A percentile compares a stretch with the other conserved stretches of the same genome.
Conservation (phyloP, 2,329 filamentous ascomycete species). For the Diaporthe batatas region DNA sequence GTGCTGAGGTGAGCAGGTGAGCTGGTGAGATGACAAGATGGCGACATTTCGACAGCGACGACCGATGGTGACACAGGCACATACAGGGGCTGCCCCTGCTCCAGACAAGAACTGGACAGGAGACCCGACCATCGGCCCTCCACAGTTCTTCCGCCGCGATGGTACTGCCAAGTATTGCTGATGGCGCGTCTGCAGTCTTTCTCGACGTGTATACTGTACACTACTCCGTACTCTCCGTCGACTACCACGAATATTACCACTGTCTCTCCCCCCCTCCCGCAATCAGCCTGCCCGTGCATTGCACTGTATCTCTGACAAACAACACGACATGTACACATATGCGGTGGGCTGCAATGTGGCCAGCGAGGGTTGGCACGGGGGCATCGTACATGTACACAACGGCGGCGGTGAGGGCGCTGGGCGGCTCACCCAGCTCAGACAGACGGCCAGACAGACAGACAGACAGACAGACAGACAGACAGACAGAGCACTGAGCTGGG, state of each 20-base stretch:
- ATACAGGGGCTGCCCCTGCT: slow-evolving; percentile 11
- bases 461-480: too few species aligned
- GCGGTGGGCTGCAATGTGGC: slow-evolving; percentile 14
- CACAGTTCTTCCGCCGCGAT: slow-evolving; percentile 24
- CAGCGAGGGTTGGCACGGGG: background rate
- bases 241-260: too few species aligned
- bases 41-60: background rate
- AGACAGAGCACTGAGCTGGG: too few species aligned
- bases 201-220: background rate
- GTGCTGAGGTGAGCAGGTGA: background rate
- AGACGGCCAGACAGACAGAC: too few species aligned
- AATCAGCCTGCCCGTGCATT: background rate
- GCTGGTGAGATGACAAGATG: background rate
- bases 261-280: too few species aligned
- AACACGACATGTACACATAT: slow-evolving; percentile 15
- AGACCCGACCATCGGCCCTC: slow-evolving; percentile 5
- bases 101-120: slow-evolving; percentile 15
- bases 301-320: slow-evolving; percentile 10
- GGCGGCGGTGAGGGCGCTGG: slow-evolving; percentile 21
- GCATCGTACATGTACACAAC: slow-evolving; percentile 11
- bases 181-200: background rate
- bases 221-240: too few species aligned
- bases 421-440: slow-evolving; percentile 10
- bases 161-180: slow-evolving; percentile 16
- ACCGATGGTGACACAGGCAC: slow-evolving; percentile 13